phyloP scores from a whole-genome alignment of 164 flowering plant species.

The Umbilicus rupestris region DNA sequence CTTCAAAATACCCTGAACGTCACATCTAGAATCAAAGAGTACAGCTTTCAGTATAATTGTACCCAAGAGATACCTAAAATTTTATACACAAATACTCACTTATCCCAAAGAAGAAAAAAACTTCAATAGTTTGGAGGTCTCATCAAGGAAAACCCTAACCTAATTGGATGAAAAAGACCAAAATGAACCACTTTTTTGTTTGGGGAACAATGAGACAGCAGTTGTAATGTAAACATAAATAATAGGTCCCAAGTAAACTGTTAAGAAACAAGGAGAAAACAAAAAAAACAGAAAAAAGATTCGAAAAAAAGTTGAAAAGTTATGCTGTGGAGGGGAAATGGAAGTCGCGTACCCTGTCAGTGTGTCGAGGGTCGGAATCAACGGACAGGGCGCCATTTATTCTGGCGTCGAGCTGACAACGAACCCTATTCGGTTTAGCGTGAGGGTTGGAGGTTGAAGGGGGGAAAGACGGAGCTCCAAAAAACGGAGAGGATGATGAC shows the following conservation, averaged over 20 bases:
- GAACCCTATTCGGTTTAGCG: conserved; percentile 13
- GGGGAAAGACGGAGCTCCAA: background rate
- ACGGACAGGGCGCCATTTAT: conserved; percentile 41
- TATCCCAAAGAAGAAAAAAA: background rate
- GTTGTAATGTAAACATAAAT: too few relatives aligned
- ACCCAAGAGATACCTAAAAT: background rate
- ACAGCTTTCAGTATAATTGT: background rate
- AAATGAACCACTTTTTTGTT: too few relatives aligned
- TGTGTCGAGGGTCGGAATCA: conserved; percentile 45
- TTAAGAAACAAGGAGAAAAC: background rate
- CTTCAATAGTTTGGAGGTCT: background rate
- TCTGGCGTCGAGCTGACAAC: conserved; percentile 35
- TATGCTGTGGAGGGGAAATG: background rate
- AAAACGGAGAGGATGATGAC: background rate
- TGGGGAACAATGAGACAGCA: too few relatives aligned
- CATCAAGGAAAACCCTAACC: background rate
- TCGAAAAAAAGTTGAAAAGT: too few relatives aligned
- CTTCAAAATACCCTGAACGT: too few relatives aligned
- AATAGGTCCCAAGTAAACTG: too few relatives aligned
- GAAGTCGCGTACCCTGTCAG: conserved; percentile 61
- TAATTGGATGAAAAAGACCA: background rate
- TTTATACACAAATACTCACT: background rate
- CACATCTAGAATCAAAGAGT: too few relatives aligned
- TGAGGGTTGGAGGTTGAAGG: background rate
- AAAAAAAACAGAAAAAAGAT: background rate